Evolutionary conservation across 441 rosid genomes (phyloP).

Genomic region (Populus hybrid): DNA sequence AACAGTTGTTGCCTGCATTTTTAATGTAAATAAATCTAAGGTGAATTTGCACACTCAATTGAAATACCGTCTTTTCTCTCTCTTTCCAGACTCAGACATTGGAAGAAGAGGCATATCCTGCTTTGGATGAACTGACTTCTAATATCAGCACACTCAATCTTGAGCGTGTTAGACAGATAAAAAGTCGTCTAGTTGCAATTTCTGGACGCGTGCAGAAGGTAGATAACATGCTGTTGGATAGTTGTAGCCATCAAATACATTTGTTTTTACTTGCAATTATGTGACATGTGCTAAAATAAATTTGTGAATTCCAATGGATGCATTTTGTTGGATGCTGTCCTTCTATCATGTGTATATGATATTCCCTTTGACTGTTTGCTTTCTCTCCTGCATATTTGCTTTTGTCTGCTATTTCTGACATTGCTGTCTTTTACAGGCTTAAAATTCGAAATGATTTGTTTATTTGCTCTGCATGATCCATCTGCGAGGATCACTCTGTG

Average conservation of each 20-base stretch:
- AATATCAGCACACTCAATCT: constrained; percentile 50
- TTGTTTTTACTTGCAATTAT: background rate
- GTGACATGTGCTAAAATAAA: background rate
- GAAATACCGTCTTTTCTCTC: no score
- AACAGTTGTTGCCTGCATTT: background rate
- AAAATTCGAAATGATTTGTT: no score
- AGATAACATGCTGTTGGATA: background rate
- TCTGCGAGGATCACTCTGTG: background rate
- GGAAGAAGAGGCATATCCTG: constrained; percentile 59
- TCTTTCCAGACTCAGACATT: constrained; percentile 35
- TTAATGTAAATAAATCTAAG: background rate
- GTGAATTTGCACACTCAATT: background rate
- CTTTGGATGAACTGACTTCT: constrained; percentile 49
- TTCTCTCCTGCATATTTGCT: background rate
- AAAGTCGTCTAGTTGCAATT: constrained; percentile 50
- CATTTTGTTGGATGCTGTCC: background rate
- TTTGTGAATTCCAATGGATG: background rate
- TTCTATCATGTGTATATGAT: background rate
- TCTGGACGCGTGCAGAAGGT: constrained; percentile 55
- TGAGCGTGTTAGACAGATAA: constrained; percentile 46
- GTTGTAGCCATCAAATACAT: background rate
- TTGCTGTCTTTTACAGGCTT: background rate
- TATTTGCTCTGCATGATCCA: background rate
- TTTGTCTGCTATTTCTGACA: background rate
- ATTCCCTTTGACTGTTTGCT: background rate